phyloP scores from a whole-genome alignment of 208 protist species.

The Trichomonas tenax region DNA sequence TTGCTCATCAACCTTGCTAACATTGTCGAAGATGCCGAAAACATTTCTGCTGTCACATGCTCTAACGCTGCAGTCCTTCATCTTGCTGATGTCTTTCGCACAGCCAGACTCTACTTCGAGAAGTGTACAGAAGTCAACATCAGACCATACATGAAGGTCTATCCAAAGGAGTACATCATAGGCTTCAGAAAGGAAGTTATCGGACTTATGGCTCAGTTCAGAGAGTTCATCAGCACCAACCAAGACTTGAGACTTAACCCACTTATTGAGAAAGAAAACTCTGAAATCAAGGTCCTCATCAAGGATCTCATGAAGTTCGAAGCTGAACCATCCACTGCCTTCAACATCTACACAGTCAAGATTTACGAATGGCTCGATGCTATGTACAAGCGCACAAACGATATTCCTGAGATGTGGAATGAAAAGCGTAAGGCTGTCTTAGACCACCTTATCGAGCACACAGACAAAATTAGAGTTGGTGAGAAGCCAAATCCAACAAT shows the following conservation, averaged over 20 bases:
- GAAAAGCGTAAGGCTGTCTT: neutral
- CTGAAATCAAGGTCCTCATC: neutral
- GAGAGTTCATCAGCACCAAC: neutral
- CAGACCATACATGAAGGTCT: neutral
- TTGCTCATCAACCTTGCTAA: neutral
- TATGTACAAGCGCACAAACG: neutral
- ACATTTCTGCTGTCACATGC: neutral
- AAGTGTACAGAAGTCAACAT: neutral
- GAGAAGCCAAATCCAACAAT: neutral
- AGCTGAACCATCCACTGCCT: neutral
- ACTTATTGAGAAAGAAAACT: neutral
- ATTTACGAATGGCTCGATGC: neutral
- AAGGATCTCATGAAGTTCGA: neutral
- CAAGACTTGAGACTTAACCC: neutral
- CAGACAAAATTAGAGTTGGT: neutral
- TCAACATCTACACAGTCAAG: neutral
- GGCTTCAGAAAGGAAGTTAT: neutral
- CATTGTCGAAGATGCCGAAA: neutral
- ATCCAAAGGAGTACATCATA: neutral
- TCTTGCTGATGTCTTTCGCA: neutral
- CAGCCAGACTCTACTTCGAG: neutral
- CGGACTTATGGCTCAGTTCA: neutral
- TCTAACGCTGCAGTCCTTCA: too few relatives aligned
- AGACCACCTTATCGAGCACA: neutral
- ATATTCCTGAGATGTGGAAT: neutral